These are phyloP conservation scores for Phytophthora idaei DNA, from an alignment of 352 stramenopile genomes.

Conservation along the genomic window DNA sequence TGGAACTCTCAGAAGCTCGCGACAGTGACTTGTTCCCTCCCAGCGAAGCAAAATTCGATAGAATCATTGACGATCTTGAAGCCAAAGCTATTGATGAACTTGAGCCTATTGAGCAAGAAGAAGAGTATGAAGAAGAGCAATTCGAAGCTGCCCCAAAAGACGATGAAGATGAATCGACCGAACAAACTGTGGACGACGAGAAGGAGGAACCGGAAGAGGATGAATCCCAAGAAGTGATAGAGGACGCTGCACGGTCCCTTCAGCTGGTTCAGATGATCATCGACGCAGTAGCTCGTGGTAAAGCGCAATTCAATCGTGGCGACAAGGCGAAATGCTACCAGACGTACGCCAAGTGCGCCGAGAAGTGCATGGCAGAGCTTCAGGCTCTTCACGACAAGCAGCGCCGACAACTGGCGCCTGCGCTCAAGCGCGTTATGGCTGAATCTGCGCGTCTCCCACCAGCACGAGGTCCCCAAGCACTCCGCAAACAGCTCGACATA, in stretches of 20 bases:
- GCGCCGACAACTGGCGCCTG: constrained; percentile 39
- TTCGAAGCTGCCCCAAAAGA: constrained; percentile 23
- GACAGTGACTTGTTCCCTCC: constrained; percentile 9
- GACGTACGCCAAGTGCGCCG: constrained; percentile 57
- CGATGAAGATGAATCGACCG: constrained; percentile 16
- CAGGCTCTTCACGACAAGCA: constrained; percentile 38
- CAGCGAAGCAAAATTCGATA: constrained; percentile 28
- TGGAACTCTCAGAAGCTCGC: constrained; percentile 52
- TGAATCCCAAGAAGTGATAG: constrained; percentile 38
- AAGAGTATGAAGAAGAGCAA: constrained; percentile 29
- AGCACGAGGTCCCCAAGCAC: constrained; percentile 59
- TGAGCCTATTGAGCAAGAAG: constrained; percentile 15
- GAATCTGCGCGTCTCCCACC: constrained; percentile 57
- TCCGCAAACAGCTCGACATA: constrained; percentile 68
- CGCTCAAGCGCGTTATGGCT: constrained; percentile 42
- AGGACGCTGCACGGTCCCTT: constrained; percentile 44
- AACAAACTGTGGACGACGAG: constrained; percentile 29
- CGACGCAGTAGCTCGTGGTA: constrained; percentile 63
- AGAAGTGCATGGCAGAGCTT: constrained; percentile 51
- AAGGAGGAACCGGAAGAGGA: constrained; percentile 34
- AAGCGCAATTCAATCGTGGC: constrained; percentile 74
- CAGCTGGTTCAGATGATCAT: constrained; percentile 52
- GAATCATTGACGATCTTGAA: constrained; percentile 4
- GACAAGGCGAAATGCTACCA: constrained; percentile 80
- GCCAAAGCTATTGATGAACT: constrained; percentile 22